Evolutionary conservation across 179 eudicot genomes (phyloP).

Genomic region (Kewa caespitosa): DNA sequence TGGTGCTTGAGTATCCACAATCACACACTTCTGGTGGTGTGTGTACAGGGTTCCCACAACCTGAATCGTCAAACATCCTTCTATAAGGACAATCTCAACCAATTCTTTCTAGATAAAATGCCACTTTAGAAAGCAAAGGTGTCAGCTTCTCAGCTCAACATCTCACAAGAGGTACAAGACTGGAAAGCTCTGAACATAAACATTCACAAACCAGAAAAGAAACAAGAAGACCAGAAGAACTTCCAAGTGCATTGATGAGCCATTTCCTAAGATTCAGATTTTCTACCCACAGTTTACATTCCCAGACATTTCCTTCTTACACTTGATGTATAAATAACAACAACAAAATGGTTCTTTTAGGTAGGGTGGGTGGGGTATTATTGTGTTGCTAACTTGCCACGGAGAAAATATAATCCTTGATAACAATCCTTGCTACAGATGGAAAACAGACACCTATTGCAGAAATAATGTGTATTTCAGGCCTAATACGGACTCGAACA

Average conservation of each 20-base stretch:
- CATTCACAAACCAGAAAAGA: not conserved
- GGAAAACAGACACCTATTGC: not conserved
- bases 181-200: too few species aligned
- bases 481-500: not conserved
- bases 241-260: not conserved
- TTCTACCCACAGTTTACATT: not conserved
- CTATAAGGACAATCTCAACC: constrained; percentile 1
- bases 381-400: too few species aligned
- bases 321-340: too few species aligned
- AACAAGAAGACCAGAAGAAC: not conserved
- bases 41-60: constrained; percentile 88
- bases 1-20: constrained; percentile 73
- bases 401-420: too few species aligned
- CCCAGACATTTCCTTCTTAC: not conserved
- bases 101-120: not conserved
- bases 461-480: not conserved
- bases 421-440: not conserved
- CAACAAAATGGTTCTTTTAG: too few species aligned
- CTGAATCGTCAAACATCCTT: constrained; percentile 40
- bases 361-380: too few species aligned
- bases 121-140: not conserved
- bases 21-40: constrained; percentile 91
- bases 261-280: not conserved
- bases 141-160: not conserved
- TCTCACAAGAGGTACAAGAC: not conserved